phyloP scores from a whole-genome alignment of 192 early-diverging fungal genomes.

The Obelidium mucronatum region DNA sequence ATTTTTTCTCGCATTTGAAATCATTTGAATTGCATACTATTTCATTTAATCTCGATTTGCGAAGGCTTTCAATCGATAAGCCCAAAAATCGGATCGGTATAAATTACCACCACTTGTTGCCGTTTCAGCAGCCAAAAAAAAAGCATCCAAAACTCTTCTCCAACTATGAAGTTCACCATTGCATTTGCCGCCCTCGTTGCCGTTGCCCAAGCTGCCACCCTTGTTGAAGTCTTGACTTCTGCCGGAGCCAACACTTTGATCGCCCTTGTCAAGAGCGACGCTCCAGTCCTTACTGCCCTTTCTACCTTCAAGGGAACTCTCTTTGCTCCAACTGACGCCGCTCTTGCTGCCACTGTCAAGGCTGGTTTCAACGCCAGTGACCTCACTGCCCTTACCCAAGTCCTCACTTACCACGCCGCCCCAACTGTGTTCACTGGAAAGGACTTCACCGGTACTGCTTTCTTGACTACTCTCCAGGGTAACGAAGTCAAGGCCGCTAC shows the following conservation, averaged over 20 bases:
- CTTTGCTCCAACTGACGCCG: constrained; percentile 40
- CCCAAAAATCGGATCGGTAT: no score
- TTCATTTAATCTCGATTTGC: no score
- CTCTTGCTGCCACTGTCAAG: constrained; percentile 7
- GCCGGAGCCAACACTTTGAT: constrained; percentile 25
- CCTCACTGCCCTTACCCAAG: constrained; percentile 7
- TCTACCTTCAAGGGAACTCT: constrained; percentile 27
- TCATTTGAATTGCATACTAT: no score
- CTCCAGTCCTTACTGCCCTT: constrained; percentile 12
- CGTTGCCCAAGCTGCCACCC: constrained; percentile 7
- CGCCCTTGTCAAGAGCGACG: constrained; percentile 14
- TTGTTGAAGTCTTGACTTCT: constrained; percentile 21
- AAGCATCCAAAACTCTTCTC: no score
- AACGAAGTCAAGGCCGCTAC: constrained; percentile 15
- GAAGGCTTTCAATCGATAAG: no score
- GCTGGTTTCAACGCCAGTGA: constrained; percentile 20
- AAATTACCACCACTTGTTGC: no score
- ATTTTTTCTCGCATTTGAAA: no score
- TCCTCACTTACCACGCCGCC: constrained; percentile 29
- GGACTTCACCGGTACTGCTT: background rate
- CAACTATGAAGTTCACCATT: background rate
- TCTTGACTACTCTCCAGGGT: constrained; percentile 27
- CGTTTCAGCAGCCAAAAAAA: no score
- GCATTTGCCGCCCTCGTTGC: constrained; percentile 12
- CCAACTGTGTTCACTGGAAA: constrained; percentile 18